Base-by-base conservation (phyloP, 257 asterid genomes). In the Ajuga chamaepitys region DNA sequence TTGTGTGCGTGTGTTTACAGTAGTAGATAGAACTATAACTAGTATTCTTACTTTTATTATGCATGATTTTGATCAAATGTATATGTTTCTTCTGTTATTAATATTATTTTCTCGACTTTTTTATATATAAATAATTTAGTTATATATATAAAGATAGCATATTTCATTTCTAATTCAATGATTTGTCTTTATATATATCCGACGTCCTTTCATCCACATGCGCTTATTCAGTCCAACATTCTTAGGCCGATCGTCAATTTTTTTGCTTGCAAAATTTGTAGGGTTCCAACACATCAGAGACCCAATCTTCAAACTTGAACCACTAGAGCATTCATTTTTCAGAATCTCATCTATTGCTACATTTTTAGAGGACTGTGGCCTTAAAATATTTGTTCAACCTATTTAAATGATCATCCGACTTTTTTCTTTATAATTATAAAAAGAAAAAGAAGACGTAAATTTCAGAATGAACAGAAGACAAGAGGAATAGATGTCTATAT, bases 231-330 rank as follows among this genome's bases (percentile, higher is more conserved):
- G 73, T 72, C 73, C 74, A 64, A 65, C 83, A 79, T 79, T 87
- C 75, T 87, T 89, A 37, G 95, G 81, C 60, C 91, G 88, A 24
- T 87, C 95, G 67, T 87, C 95, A 24, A 77, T 62, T 80, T 85
- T 89, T 65, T 75, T 87, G 64, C 75, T 77, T 53, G 79, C 79
- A 62, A 75, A 58, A 8, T 89, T 95, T 5, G 85, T 42, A 17
- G 87, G 73, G 64, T 71, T 88, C 67, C 92, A 87, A 70, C 79
- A 80, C 57, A 77, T 79, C 82, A 82, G 86, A 52, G 80, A 73
- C 66, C 92, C 96, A 41, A 79, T 78, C 83, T 85, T 90, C 71
- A 82, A 60, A 67, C 65, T 71, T 61, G 89, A 73, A 71, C 88
- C 83, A 69, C 82, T 79, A 42, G 95, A 58, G 66, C 96, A 81